These are phyloP conservation scores for Metschnikowia drakensbergensis DNA, from an alignment of 805 yeast species.

Conservation along the genomic window DNA sequence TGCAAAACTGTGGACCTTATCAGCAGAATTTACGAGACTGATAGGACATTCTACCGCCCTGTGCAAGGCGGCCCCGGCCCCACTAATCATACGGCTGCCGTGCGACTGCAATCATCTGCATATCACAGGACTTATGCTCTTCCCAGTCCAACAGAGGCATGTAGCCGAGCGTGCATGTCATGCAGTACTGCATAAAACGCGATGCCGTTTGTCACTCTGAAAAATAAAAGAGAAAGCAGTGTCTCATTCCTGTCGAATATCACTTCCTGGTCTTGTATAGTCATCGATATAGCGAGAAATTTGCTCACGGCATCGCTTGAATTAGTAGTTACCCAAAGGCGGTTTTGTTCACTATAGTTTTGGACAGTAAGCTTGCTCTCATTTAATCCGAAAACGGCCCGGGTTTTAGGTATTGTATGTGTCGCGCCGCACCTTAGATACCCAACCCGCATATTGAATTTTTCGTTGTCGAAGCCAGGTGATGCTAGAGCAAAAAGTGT, in stretches of 20 bases:
- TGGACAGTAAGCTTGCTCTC: neutral
- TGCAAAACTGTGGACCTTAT: slow-evolving; percentile 5
- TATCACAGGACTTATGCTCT: neutral
- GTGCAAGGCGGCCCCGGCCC: neutral
- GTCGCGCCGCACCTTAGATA: neutral
- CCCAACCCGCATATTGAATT: neutral
- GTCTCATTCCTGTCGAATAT: neutral
- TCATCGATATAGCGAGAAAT: too few relatives aligned
- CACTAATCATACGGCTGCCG: slow-evolving; percentile 3
- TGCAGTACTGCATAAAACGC: neutral
- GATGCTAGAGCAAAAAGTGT: neutral
- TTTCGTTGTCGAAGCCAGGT: neutral
- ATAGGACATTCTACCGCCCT: neutral
- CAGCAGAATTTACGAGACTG: slow-evolving; percentile 4
- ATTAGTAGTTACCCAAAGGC: too few relatives aligned
- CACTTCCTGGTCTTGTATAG: neutral
- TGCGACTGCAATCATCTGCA: slow-evolving; percentile 1
- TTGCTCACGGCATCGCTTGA: too few relatives aligned
- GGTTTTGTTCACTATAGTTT: neutral
- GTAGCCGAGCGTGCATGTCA: neutral
- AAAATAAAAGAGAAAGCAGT: neutral
- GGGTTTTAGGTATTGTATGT: neutral
- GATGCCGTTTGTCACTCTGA: neutral
- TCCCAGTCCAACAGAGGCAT: neutral
- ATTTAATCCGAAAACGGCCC: neutral